A percentile compares a stretch with the other conserved stretches of the same genome.
Conservation (phyloP, 768 basidiomycete species). For the Termitomyces eurrhizus region DNA sequence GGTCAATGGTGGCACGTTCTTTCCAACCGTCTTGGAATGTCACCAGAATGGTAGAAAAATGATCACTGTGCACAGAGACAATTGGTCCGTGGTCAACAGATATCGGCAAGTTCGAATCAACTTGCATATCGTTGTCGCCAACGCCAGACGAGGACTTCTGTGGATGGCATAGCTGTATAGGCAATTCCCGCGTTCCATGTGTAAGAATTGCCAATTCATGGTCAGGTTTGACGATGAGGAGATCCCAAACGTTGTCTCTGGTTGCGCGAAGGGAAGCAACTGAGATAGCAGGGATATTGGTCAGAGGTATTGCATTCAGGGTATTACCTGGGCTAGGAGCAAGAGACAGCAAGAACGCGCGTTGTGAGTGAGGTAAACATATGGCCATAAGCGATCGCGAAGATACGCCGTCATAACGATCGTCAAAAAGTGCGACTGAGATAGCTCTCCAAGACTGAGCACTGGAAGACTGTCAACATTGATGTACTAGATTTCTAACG, state of each 20-base stretch:
- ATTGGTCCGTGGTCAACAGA: constrained; percentile 31
- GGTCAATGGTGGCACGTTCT: constrained; percentile 47
- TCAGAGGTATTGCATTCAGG: constrained; percentile 35
- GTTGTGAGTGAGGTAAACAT: constrained; percentile 45
- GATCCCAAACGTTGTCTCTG: constrained; percentile 60
- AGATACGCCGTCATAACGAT: constrained; percentile 53
- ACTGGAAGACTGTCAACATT: constrained; percentile 24
- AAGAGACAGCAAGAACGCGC: constrained; percentile 47
- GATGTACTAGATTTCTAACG: neutral
- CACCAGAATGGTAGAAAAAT: constrained; percentile 49
- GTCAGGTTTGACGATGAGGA: constrained; percentile 60
- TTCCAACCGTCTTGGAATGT: constrained; percentile 47
- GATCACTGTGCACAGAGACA: constrained; percentile 41
- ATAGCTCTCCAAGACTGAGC: constrained; percentile 42
- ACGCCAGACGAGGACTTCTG: constrained; percentile 8
- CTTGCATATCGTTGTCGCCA: constrained; percentile 20
- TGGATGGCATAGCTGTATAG: constrained; percentile 27
- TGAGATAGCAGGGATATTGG: constrained; percentile 41
- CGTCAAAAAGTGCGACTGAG: constrained; percentile 60
- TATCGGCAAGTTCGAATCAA: constrained; percentile 14
- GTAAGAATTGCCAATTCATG: constrained; percentile 55
- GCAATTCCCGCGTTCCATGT: constrained; percentile 48
- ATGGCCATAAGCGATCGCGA: constrained; percentile 53
- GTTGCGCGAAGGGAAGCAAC: constrained; percentile 59
- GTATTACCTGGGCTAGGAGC: constrained; percentile 36